Base-by-base conservation (phyloP, 768 basidiomycete genomes). In the Neoboletus magnificus region DNA sequence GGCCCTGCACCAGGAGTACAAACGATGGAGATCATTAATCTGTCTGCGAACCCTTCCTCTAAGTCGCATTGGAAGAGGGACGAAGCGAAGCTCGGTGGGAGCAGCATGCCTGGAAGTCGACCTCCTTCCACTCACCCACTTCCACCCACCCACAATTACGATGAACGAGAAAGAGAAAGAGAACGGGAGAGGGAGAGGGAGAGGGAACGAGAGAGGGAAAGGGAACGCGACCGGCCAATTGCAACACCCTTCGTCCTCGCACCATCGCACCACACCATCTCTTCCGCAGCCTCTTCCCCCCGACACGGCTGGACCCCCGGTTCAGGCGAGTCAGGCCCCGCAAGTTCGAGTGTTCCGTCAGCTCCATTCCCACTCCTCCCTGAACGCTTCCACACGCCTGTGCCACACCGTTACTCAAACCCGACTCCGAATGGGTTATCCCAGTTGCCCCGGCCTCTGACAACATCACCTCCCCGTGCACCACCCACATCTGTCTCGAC, bases 201-300 rank as follows among this genome's bases (percentile, higher is more conserved):
- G 36, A 36, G 36, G 13, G 62, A 61, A 9, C 25, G 62, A 7
- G 62, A 63, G n/a, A 50, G 63, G 22, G 63, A 66, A 4, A 60
- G 72, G 46, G 74, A 78, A 16, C 74, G 77, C 36, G 83, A 85
- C 50, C 74, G 83, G 53, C 80, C 80, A 2, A 66, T 79, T 44
- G 75, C 82, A 7, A 79, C 77, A 39, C 79, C 82, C 3, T 85
- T 84, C 60, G 79, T 76, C 9, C 77, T 84, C 69, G 74, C 71
- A 8, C 76, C 81, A 6, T 75, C 78, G 30, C 76, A 79, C 50
- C 69, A 70, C 29, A 59, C 66, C 35, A 70, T 74, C 20, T 47
- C 65, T 22, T 69, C 71, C 16, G 64, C 71, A 37, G 60, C 67
- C 5, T 74, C 74, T 35, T 81, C 82, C 5, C 77, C 80, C 2